Conservation (phyloP, 306 rosid species). For the Bauhinia variegata region DNA sequence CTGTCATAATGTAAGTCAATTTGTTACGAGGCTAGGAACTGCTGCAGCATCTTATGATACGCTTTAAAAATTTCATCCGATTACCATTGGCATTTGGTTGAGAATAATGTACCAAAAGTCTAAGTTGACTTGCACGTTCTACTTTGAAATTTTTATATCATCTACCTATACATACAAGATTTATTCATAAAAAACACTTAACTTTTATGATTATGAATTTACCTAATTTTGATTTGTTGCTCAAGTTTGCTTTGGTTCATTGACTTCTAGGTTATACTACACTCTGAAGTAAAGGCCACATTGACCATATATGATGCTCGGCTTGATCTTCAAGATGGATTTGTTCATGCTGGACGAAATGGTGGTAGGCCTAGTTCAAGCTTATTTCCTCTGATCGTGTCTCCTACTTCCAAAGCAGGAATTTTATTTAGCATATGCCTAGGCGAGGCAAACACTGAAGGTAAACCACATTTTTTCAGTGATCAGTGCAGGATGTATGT, state of each 20-base stretch:
- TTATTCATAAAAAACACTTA: constrained; percentile 15
- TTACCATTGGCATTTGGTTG: constrained; percentile 22
- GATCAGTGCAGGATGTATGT: no score
- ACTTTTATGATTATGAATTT: constrained; percentile 25
- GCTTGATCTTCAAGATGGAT: constrained; percentile 99
- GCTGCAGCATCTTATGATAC: not conserved
- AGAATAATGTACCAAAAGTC: constrained; percentile 19
- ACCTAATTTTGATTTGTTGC: constrained; percentile 29
- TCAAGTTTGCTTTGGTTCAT: constrained; percentile 35
- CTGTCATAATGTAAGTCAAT: not conserved
- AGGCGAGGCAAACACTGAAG: constrained; percentile 65
- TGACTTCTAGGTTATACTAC: constrained; percentile 79
- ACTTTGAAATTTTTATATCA: constrained; percentile 14
- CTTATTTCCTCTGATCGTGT: constrained; percentile 79
- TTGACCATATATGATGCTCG: constrained; percentile 82
- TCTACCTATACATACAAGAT: not conserved
- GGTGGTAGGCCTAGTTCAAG: constrained; percentile 76
- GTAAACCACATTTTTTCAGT: constrained; percentile 46
- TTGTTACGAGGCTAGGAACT: constrained; percentile 5
- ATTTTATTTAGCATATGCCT: constrained; percentile 83
- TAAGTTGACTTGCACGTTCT: constrained; percentile 24
- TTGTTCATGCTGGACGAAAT: constrained; percentile 70
- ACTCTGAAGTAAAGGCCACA: constrained; percentile 93
- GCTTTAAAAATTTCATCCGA: not conserved
- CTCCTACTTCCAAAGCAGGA: constrained; percentile 88